Base-by-base conservation (phyloP, 2,329 filamentous ascomycete species). In the Phyllosticta citribraziliensis region DNA sequence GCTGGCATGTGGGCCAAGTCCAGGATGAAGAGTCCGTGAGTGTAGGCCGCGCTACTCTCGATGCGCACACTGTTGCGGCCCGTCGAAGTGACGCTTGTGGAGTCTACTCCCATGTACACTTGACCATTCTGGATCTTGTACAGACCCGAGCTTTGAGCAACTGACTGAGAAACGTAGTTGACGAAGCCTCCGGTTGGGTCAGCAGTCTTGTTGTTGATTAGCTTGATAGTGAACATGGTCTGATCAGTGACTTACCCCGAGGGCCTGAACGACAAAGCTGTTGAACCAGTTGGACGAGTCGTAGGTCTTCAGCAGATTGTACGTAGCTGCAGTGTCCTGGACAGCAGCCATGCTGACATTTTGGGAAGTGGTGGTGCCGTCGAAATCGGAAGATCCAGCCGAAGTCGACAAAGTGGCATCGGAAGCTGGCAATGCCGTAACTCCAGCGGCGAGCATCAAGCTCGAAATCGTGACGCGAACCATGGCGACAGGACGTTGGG, bases 31-130 rank as follows among this genome's bases (percentile, higher is more conserved):
- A 76, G 68, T 4, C 66, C 73, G 33, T 69, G 69, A 30, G 68
- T 74, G 65, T 74, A 76, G 0, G 70, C 66, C 30, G 62, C 66
- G 60, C 74, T 75, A 64, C 70, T 73, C 27, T 71, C 66, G 6
- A 75, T 58, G 5, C 74, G 67, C 2, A 75, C 70, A 56, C 72
- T 74, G 52, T 71, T 70, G 11, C 74, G 67, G 0, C 73, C 73
- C 3, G 65, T 22, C 55, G 71, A 60, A 2, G 75, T 66, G 6
- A 64, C 57, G 24, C 65, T 72, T 3, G 61, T 67, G 22, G 65
- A 67, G 60, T 75, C 73, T 9, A 75, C 73, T 17, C 72, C 73
- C 67, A 75, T 73, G 66, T 74, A 74, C 17, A 74, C 70, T 59
- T 74, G 69, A 24, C 66, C 68, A 40, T 69, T 68, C 55, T 70